phyloP scores from a whole-genome alignment of 1,139 yeast genomes.

The Debaryomyces psychrophilus region DNA sequence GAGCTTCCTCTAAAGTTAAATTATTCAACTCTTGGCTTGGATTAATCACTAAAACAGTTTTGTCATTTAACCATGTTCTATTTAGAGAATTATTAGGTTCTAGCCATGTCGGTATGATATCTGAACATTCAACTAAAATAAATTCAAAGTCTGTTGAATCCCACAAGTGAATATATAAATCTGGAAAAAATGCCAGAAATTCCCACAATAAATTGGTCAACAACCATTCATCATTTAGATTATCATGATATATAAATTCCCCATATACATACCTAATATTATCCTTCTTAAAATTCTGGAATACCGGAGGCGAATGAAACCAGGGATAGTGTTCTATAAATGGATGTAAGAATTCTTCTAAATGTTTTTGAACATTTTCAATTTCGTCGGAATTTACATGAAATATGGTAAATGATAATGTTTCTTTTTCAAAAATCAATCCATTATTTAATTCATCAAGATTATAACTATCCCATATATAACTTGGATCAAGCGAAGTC shows the following conservation, averaged over 20 bases:
- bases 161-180: conserved; percentile 49
- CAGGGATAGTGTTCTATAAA: conserved; percentile 47
- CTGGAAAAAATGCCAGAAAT: conserved; percentile 28
- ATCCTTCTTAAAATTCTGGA: conserved; percentile 6
- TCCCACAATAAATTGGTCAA: conserved; percentile 42
- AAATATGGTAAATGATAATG: conserved; percentile 11
- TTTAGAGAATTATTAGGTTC: conserved; percentile 42
- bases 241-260: conserved; percentile 44
- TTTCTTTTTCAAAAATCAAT: conserved; percentile 10
- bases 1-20: conserved; percentile 33
- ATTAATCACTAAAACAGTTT: conserved; percentile 33
- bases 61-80: conserved; percentile 48
- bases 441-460: conserved; percentile 7
- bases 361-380: neutral
- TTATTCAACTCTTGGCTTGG: conserved; percentile 26
- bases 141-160: conserved; percentile 61
- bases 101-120: conserved; percentile 47
- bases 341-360: conserved; percentile 32
- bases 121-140: conserved; percentile 51
- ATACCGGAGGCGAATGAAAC: conserved; percentile 10
- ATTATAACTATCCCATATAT: conserved; percentile 13
- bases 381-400: conserved; percentile 7
- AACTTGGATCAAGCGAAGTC: conserved; percentile 7
- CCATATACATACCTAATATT: conserved; percentile 42
- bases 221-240: conserved; percentile 50